Base-by-base conservation (phyloP, 306 rosid species). In the Mimosa bimucronata region DNA sequence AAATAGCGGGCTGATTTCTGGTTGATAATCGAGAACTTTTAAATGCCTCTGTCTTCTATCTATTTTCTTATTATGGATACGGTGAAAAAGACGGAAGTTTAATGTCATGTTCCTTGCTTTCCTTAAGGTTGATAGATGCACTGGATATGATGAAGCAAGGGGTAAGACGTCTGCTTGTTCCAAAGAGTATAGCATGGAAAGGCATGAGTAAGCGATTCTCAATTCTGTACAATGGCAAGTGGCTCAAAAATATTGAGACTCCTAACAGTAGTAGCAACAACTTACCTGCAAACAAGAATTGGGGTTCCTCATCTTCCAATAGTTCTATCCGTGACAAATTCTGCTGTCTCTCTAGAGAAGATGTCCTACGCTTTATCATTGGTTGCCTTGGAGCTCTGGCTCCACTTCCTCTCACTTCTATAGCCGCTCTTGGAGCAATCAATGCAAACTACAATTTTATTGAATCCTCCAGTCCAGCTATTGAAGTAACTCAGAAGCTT, bases 151-250 rank as follows among this genome's bases (percentile, higher is more conserved):
- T 96, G 98, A 96, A 90, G 92, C 97, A 88, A 23, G 99, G 99
- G 46, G 97, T 96, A 77, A 93, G 80, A 81, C 94, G 97, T 65
- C 89, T 96, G 71, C 96, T 96, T 83, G 95, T 96, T 78, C 94
- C 89, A 0, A 93, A 91, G 78, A 96, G 99, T 80, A 83, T 87
- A 38, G 87, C 75, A 66, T 96, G 99, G 98, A 92, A 91, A 80
- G 99, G 99, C 81, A 90, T 96, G 98, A 96, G 99, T 85, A 96
- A 90, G 86, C 94, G 99, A 52, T 96, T 96, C 84, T 96, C 99
- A 3, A 71, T 93, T 73, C 87, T 96, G 82, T 96, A 91, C 84
- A 91, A 89, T 12, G 97, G 94, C 73, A 96, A 91, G 83, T 93
- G 98, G 99, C 96, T 86, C 78, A 93, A 90, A 89, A 96, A 89